Evolutionary conservation across 208 protist species (phyloP).

Genomic region (Trichomonas vaginalis): DNA sequence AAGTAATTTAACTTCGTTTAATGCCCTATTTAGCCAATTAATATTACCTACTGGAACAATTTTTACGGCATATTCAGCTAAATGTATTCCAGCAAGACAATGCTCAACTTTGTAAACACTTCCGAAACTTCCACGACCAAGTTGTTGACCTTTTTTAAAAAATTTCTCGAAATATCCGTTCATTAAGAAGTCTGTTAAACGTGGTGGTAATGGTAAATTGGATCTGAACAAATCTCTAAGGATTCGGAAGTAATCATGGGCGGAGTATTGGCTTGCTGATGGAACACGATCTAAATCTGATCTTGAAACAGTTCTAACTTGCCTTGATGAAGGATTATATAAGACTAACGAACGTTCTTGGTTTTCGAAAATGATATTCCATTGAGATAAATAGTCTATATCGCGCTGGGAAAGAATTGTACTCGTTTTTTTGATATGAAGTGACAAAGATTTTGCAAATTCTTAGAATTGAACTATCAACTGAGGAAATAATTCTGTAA

Average conservation of each 20-base stretch:
- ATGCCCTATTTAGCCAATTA: neutral
- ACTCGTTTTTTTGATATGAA: too few species aligned
- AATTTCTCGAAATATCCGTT: slow-evolving; percentile 37
- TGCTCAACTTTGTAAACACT: slow-evolving; percentile 32
- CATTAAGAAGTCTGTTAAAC: slow-evolving; percentile 28
- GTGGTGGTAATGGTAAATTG: neutral
- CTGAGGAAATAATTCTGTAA: too few species aligned
- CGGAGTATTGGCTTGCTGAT: neutral
- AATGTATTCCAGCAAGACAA: slow-evolving; percentile 29
- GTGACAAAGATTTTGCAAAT: too few species aligned
- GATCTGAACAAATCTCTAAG: neutral
- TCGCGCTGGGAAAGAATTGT: neutral
- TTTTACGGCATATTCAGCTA: slow-evolving; percentile 38
- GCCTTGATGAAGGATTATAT: neutral
- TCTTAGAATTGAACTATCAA: too few species aligned
- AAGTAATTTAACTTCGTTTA: slow-evolving; percentile 34
- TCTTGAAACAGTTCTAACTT: neutral
- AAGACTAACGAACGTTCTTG: neutral
- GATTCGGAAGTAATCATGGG: neutral
- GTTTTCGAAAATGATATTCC: neutral
- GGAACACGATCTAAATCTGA: neutral
- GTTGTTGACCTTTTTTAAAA: slow-evolving; percentile 27
- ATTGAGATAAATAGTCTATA: neutral
- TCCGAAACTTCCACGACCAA: slow-evolving; percentile 34
- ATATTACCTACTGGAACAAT: slow-evolving; percentile 38